Conservation (phyloP, 805 yeast genomes). For the Osmozyma mogii region DNA sequence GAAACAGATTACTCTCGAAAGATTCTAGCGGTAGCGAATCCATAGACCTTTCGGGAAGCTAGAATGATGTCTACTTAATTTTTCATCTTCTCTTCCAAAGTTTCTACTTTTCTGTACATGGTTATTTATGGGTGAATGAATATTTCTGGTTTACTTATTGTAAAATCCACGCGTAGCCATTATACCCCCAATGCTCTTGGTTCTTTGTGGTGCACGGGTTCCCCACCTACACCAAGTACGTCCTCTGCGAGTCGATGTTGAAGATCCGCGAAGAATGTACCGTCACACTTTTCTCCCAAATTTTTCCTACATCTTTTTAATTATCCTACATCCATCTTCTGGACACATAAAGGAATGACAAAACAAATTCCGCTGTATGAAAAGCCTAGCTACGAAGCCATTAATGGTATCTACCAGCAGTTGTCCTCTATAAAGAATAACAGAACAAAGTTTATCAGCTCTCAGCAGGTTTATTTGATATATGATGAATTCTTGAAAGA, state of each 20-base stretch:
- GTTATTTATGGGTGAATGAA: too few relatives aligned
- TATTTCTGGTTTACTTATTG: too few relatives aligned
- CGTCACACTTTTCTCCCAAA: not conserved
- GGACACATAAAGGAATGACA: constrained; percentile 7
- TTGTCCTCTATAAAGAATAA: constrained; percentile 46
- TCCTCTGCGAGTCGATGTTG: too few relatives aligned
- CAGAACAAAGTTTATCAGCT: constrained; percentile 55
- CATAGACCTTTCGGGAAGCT: too few relatives aligned
- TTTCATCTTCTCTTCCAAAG: too few relatives aligned
- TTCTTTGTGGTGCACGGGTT: not conserved
- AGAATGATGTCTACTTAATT: too few relatives aligned
- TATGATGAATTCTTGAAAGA: constrained; percentile 51
- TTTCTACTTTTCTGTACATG: too few relatives aligned
- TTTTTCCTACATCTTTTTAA: not conserved
- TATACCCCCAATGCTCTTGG: too few relatives aligned
- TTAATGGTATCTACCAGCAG: constrained; percentile 19
- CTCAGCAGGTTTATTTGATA: constrained; percentile 54
- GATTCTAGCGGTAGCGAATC: constrained; percentile 81
- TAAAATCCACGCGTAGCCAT: too few relatives aligned
- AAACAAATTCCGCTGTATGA: constrained; percentile 29
- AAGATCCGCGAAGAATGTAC: too few relatives aligned
- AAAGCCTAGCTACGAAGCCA: constrained; percentile 22
- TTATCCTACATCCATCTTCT: not conserved
- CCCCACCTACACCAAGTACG: constrained; percentile 1
- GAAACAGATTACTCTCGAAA: constrained; percentile 77